Base-by-base conservation (phyloP, 768 basidiomycete species). In the Boletus huronensis region DNA sequence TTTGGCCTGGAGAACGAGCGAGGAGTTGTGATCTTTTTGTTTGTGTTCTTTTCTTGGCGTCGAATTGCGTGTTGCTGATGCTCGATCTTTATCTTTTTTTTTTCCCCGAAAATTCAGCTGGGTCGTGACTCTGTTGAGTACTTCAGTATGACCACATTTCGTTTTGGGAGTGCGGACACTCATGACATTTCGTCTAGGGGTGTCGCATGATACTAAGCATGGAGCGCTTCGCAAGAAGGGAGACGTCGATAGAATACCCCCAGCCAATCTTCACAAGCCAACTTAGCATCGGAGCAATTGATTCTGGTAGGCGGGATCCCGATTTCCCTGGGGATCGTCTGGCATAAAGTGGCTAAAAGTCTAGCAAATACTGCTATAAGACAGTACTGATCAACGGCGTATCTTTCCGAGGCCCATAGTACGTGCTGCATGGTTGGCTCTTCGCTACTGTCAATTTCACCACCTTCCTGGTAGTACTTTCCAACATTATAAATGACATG, bases 181-280 rank as follows among this genome's bases (percentile, higher is more conserved):
- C 32, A 36, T 32, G n/a, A 36, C 28, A 25, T 43, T 23, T 0
- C 6, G n/a, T 29, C 44, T 26, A 69, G 67, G 67, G 64, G 4
- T 69, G 69, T 53, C 51, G 48, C 25, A 44, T 71, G 49, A 55
- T 71, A 42, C 29, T 65, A 3, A 58, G 59, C 34, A 67, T 63
- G 32, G 48, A 64, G 29, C 49, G 53, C 23, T 60, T 71, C 17
- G 52, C 56, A n/a, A 54, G 50, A 41, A 47, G 14, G 34, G 25
- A 49, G 25, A 35, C 21, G 5, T 10, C 29, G 13, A 19, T 8
- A 7, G 40, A 21, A 23, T 14, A 23, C 0, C 10, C 45, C 1
- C 42, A 26, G 9, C 6, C 17, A 19, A 10, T 55, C 25, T 35
- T 66, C 17, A 60, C 64, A 8, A 66, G 55, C n/a, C 7, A 50